Evolutionary conservation across 345 rosid species (phyloP), one percentile per base, ranked within the genome.

Genomic region (Rhodamnia rubescens): DNA sequence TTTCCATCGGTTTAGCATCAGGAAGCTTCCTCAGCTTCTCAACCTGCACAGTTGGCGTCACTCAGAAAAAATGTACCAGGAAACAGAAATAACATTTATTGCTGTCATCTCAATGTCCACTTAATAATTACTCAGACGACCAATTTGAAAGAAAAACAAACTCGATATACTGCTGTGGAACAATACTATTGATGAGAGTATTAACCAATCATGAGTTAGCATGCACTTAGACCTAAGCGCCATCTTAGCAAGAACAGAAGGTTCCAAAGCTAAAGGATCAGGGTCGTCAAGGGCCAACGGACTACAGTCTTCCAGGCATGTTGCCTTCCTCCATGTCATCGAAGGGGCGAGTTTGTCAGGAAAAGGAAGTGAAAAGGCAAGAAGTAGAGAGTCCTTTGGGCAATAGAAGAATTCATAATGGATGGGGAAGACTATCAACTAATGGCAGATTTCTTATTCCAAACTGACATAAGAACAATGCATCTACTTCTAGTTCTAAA

Each of bases 1-100:
- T 90, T 91, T 92, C 98, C 64, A 94, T 86, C 0, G 99, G 99
- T 83, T 91, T 94, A 59, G 91, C 84, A 36, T 89, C 85, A 53
- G 88, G 92, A 86, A 96, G 94, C 58, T 88, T 89, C 90, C 90
- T 92, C 88, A 95, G 91, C 89, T 88, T 94, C 88, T 89, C 91
- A 87, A 96, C 95, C 98, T 95, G 92, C 92, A 88, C 61, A 44
- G 80, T 20, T 69, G 26, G 80, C 80, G 2, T 69, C 47, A 69
- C 80, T 69, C 80, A 69, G 14, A 36, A 69, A 64, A 64, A 58
- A 84, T 44, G 50, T 27, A 49, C 5, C 55, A 21, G 21, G 26
- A 69, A 69, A 69, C 26, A 20, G 47, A 69, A 69, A 36, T 18
- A 9, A 11, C 24, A 18, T 18, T 18, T 44, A 69, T 36, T 5